Evolutionary conservation across 2,329 filamentous ascomycete species (phyloP), one percentile per base, ranked within the genome.

Genomic region (Dendrostoma leiphaemia): DNA sequence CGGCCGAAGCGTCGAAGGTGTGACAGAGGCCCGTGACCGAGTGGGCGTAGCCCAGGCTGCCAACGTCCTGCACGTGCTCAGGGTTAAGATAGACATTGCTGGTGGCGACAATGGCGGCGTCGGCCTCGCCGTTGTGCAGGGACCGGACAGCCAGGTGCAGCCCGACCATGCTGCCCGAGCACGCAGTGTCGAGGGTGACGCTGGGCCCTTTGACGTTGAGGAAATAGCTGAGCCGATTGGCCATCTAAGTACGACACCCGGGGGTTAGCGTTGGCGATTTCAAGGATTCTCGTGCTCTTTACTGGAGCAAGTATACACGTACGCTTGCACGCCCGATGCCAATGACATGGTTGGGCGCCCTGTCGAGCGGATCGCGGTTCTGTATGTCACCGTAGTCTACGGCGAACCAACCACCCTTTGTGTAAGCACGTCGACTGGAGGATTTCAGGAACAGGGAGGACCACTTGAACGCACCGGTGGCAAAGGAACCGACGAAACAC

Each of bases 181-280:
- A 54, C 1, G 52, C 52, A 4, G 52, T 49, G 9, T 54, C 52
- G 5, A 54, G 38, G 3, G 46, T 54, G 1, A 54, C 15, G 3
- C 46, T 54, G 1, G 51, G 51, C 4, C 51, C 51, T 3, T 44
- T 49, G 17, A 49, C 24, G 4, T 54, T 32, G 0, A 44, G 7
- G 26, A 54, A 54, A 13, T 38, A n/a, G 9, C 38, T 54, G 9
- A 54, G 17, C 0, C 37, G 4, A 6, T 41, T 41, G 38, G n/a
- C n/a, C n/a, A n/a, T n/a, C 38, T 41, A 10, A 41, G 21, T 21
- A 26, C n/a, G n/a, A n/a, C n/a, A n/a, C 17, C 34, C 58, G 75
- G 0, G 78, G 78, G 32, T 69, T 64, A 0, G 72, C 72, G 13
- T 78, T 69, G 0, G 72, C 72, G 6, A 23, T 21, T 23, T 40